Evolutionary conservation across 2,329 filamentous ascomycete species (phyloP).

Genomic region (Colletotrichum horii): DNA sequence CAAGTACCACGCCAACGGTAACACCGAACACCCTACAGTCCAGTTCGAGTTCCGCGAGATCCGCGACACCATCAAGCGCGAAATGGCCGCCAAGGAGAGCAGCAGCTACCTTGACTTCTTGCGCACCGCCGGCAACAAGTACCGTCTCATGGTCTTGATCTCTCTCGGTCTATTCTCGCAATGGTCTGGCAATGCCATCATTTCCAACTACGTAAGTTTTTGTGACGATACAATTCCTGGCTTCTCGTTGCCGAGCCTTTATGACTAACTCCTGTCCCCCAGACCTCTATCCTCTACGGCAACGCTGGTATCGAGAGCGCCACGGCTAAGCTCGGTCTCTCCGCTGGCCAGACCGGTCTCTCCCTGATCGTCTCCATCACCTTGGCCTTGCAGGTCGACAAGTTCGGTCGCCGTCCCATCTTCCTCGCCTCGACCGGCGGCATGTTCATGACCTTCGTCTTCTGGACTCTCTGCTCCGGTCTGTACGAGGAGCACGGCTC

Average conservation of each 20-base stretch:
- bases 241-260: background rate
- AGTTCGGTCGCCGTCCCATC: slow-evolving; percentile 59
- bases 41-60: slow-evolving; percentile 66
- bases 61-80: slow-evolving; percentile 59
- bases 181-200: slow-evolving; percentile 65
- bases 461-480: slow-evolving; percentile 54
- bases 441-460: slow-evolving; percentile 53
- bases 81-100: slow-evolving; percentile 49
- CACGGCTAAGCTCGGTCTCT: slow-evolving; percentile 45
- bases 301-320: slow-evolving; percentile 55
- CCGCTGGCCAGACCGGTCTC: slow-evolving; percentile 55
- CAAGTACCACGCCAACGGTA: slow-evolving; percentile 35
- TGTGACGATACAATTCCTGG: background rate
- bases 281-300: slow-evolving; percentile 50
- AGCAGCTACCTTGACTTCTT: slow-evolving; percentile 61
- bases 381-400: slow-evolving; percentile 59
- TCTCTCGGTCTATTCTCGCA: slow-evolving; percentile 65
- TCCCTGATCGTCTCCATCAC: slow-evolving; percentile 56
- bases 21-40: slow-evolving; percentile 51
- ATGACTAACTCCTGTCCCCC: slow-evolving; percentile 21
- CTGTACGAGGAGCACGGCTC: slow-evolving; percentile 46
- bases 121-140: slow-evolving; percentile 61
- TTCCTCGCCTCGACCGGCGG: slow-evolving; percentile 52
- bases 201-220: slow-evolving; percentile 54
- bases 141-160: slow-evolving; percentile 55